phyloP scores from a whole-genome alignment of 78 protist species.

The Dictyostelium capitatum region DNA sequence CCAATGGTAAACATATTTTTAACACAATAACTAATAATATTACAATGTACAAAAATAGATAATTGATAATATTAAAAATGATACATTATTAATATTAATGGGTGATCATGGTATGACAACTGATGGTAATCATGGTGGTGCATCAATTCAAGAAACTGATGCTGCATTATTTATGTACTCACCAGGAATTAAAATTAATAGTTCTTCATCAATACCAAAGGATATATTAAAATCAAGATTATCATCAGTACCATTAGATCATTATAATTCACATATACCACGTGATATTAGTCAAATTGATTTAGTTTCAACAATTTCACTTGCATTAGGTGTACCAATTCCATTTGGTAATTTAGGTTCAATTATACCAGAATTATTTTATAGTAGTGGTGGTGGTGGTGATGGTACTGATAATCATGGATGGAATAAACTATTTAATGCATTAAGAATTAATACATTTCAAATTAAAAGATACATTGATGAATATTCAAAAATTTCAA shows the following conservation, averaged over 20 bases:
- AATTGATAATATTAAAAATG: slow-evolving; percentile 56
- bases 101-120: slow-evolving; percentile 99
- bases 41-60: too few relatives aligned
- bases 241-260: neutral
- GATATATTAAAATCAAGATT: neutral
- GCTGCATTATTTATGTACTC: slow-evolving; percentile 81
- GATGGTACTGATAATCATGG: neutral
- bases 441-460: slow-evolving; percentile 44
- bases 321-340: slow-evolving; percentile 92
- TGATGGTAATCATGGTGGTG: slow-evolving; percentile 93
- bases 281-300: slow-evolving; percentile 91
- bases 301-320: slow-evolving; percentile 91
- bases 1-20: too few relatives aligned
- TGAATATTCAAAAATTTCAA: slow-evolving; percentile 24
- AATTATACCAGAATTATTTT: slow-evolving; percentile 74
- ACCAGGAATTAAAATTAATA: slow-evolving; percentile 1
- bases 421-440: slow-evolving; percentile 25
- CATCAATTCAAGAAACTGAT: slow-evolving; percentile 54
- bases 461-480: slow-evolving; percentile 68
- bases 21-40: too few relatives aligned
- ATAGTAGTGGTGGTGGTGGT: neutral
- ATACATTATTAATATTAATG: slow-evolving; percentile 90
- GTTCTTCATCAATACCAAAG: neutral
- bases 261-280: slow-evolving; percentile 18
- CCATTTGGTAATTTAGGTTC: slow-evolving; percentile 88